Base-by-base conservation (phyloP, 495 filamentous ascomycete genomes). In the Hypomontagnella submonticulosa region DNA sequence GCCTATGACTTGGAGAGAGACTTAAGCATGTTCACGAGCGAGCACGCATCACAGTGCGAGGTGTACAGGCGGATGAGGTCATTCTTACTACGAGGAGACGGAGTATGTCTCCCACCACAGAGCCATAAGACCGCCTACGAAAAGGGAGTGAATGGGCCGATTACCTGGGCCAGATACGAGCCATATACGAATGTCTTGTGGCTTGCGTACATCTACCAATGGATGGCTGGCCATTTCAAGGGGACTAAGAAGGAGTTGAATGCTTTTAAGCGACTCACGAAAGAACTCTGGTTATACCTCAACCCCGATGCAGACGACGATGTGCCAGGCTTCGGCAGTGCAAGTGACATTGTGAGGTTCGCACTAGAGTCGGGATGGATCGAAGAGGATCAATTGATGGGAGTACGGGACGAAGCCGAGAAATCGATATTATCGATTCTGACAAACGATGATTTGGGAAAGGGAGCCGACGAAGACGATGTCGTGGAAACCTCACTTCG, bases 111-210 rank as follows among this genome's bases (percentile, higher is more conserved):
- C 0, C 73, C 75, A 4, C 73, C 75, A 1, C 47, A 69, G 15
- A 58, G 53, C 19, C 79, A 82, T 53, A 68, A 66, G 38, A 76
- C 60, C 18, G 67, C 79, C 0, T 77, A 80, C 68, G 71, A 74
- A 33, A 27, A 53, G 9, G 70, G 69, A 0, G 41, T 74, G 18
- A 68, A 74, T 12, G 75, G 72, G 9, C 75, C 77, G 1, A 69
- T 83, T 32, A 71, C 70, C 4, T 83, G 80, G 80, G 47, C 56
- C 0, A 64, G 34, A 3, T 64, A 82, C 58, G 58, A 74, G 11
- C 82, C 83, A 0, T 85, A 83, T 66, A 83, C 80, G 3, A 86
- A 86, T 47, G 80, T 85, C 0, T 71, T 86, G 11, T 86, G 83
- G 83, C 75, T 83, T 11, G 77, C 78, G 4, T 82, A 83, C 34